Evolutionary conservation across 2,329 filamentous ascomycete genomes (phyloP).

Genomic region (Truncatella angustata): DNA sequence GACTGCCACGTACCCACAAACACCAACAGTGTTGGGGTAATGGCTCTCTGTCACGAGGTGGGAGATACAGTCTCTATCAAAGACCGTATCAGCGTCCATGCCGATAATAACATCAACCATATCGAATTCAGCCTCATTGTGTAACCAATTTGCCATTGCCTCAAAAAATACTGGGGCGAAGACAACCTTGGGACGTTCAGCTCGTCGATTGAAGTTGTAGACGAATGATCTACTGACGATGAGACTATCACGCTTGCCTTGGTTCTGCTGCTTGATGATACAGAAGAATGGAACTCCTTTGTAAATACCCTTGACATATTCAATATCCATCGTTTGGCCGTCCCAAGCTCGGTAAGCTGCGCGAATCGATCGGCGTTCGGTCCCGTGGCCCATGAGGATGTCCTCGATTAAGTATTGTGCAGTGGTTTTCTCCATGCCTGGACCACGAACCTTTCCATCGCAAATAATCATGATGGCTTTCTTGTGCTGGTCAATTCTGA

Average conservation of each 20-base stretch:
- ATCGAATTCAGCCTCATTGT: conserved; percentile 34
- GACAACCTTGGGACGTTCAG: conserved; percentile 40
- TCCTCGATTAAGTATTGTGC: conserved; percentile 46
- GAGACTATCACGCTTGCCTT: conserved; percentile 48
- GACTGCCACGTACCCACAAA: conserved; percentile 47
- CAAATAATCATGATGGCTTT: conserved; percentile 46
- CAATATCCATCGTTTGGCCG: conserved; percentile 44
- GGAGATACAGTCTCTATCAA: conserved; percentile 41
- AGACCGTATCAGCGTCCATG: conserved; percentile 49
- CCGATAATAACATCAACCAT: conserved; percentile 42
- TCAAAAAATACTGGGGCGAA: conserved; percentile 44
- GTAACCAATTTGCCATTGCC: conserved; percentile 36
- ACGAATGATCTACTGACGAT: conserved; percentile 48
- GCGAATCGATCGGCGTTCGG: conserved; percentile 31
- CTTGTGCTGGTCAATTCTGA: conserved; percentile 39
- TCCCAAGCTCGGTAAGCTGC: conserved; percentile 46
- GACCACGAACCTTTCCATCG: conserved; percentile 45
- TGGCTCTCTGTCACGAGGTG: conserved; percentile 43
- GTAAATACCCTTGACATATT: conserved; percentile 41
- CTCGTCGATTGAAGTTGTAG: conserved; percentile 45
- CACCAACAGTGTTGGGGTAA: conserved; percentile 41
- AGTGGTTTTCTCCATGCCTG: conserved; percentile 46
- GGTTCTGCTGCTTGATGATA: conserved; percentile 48
- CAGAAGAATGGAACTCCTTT: conserved; percentile 45
- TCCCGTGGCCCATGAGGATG: conserved; percentile 36